phyloP scores from a whole-genome alignment of 768 basidiomycete species.

The Suillus tomentosus region DNA sequence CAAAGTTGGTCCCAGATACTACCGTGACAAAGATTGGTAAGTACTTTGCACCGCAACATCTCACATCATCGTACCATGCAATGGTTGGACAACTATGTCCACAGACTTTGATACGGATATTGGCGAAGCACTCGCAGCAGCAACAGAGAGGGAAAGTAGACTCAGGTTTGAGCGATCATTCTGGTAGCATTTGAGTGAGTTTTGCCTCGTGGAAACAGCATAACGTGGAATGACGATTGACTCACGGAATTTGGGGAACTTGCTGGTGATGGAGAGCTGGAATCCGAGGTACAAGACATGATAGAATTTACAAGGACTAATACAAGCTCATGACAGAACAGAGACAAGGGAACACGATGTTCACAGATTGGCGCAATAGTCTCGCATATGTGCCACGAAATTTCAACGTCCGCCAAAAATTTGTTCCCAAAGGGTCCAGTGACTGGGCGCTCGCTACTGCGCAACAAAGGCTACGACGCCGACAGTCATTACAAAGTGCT shows the following conservation, averaged over 20 bases:
- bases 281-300: conserved; percentile 6
- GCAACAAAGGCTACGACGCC: background rate
- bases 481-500: background rate
- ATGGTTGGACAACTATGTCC: conserved; percentile 11
- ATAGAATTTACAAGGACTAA: conserved; percentile 15
- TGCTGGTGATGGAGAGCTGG: background rate
- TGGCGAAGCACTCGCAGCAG: conserved; percentile 52
- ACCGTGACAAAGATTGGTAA: conserved; percentile 6
- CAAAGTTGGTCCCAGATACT: conserved; percentile 34
- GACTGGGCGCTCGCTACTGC: background rate
- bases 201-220: background rate
- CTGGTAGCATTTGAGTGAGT: conserved; percentile 6
- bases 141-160: conserved; percentile 70
- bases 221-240: conserved; percentile 1
- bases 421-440: conserved; percentile 13
- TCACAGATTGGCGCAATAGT: conserved; percentile 6
- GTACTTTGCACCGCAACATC: conserved; percentile 25
- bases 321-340: conserved; percentile 20
- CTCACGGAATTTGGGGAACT: conserved; percentile 17
- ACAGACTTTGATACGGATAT: conserved; percentile 37
- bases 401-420: conserved; percentile 34
- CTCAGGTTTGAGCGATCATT: conserved; percentile 35
- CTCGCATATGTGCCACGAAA: conserved; percentile 15
- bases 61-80: conserved; percentile 19
- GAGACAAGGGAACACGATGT: conserved; percentile 11